Evolutionary conservation across 2,329 filamentous ascomycete species (phyloP), one percentile per base, ranked within the genome.

Genomic region (Exutisphaerella laricina): DNA sequence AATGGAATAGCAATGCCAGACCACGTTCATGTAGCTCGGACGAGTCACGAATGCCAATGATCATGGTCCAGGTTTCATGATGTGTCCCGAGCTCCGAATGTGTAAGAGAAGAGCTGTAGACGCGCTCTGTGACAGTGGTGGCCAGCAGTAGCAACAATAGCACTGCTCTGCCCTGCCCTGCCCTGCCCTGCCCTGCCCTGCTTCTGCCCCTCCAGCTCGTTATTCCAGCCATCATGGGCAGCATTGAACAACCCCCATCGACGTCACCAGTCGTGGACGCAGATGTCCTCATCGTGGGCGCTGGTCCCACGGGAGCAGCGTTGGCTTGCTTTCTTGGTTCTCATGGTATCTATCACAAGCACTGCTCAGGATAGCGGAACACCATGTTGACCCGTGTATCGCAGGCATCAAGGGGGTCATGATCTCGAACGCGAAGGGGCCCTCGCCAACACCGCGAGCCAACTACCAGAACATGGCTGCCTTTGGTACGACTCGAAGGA

Each of bases 401-500:
- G 4, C 13, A 34, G 39, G 39, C 29, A 28, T 41, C 14, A 35
- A 35, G 13, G 39, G 16, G 6, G 12, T 41, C 30, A 41, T 41
- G 39, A 23, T 41, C n/a, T 41, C 39, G 2, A 22, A 41, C 31
- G 13, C 22, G 6, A 25, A 30, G 5, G 30, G 18, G 6, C 30
- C 39, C 2, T 34, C 30, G 30, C 18, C 20, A 3, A 18, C 18
- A n/a, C 39, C 39, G n/a, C 29, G 30, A 5, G 39, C 39, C 4
- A 41, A 41, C 30, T 41, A 35, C 22, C 22, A 23, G 18, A 41
- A 41, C 20, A 41, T 41, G 39, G 30, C 39, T 17, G 39, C 16
- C 4, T 18, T 41, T 3, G 39, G 39, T 41, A 23, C 10, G n/a
- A n/a, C n/a, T n/a, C n/a, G n/a, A n/a, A n/a, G n/a, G n/a, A n/a